Base-by-base conservation (phyloP, 768 basidiomycete species). In the Rhodocollybia butyracea region DNA sequence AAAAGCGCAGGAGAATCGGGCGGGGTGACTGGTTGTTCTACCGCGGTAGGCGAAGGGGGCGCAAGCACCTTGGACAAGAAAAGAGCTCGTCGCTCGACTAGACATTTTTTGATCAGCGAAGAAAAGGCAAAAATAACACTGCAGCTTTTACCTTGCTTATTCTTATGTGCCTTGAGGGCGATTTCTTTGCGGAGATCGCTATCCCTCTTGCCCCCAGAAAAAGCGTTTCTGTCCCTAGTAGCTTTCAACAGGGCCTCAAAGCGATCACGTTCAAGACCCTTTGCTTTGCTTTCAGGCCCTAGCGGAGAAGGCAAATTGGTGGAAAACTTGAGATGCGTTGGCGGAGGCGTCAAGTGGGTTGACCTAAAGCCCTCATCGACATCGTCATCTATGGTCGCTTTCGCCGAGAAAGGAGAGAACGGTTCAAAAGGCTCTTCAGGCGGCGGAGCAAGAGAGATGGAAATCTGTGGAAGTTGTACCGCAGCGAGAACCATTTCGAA, bases 11-110 rank as follows among this genome's bases (percentile, higher is more conserved):
- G 86, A 13, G 86, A 89, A 54, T 86, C 85, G 5, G 84, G 84
- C 47, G 85, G 84, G 2, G 82, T 88, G 67, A 83, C 83, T 11
- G 88, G 83, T 12, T 76, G 74, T 42, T 70, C 64, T 24, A 79
- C 75, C 19, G 85, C 82, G 10, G 80, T 77, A 10, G 85, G 79
- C 7, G 82, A 85, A 2, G 85, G 83, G 21, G 84, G 81, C n/a
- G 83, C 83, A 36, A 80, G 74, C 40, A 92, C 71, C 69, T 85
- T 91, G 56, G 85, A 86, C 26, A 91, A 71, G 72, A 92, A 91
- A 56, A 80, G 75, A 3, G 87, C 85, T 27, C 89, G 85, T 51
- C 91, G 80, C 67, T 88, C 86, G 61, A 79, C 87, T 90, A 63
- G n/a, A 57, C 34, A 19, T 31, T 36, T 54, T 46, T 32, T 24